phyloP scores from a whole-genome alignment of 169 alveolate genomes.

The Cryptosporidium ryanae region DNA sequence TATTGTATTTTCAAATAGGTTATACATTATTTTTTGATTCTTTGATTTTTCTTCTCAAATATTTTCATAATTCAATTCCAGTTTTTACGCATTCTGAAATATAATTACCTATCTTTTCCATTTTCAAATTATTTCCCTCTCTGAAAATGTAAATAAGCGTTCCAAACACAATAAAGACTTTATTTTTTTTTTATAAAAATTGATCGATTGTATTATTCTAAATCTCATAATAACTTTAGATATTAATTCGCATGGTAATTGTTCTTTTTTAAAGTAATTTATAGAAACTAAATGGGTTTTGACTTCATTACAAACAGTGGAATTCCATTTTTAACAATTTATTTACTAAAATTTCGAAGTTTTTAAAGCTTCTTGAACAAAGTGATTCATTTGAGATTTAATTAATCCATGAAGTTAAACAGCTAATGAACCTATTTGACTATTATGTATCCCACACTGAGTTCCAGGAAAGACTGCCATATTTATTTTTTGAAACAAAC shows the following conservation, averaged over 20 bases:
- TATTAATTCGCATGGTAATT: constrained; percentile 18
- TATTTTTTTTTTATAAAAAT: background rate
- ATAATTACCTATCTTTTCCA: constrained; percentile 20
- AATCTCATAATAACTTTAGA: background rate
- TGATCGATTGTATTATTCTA: constrained; percentile 12
- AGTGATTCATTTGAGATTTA: constrained; percentile 76
- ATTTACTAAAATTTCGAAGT: constrained; percentile 70
- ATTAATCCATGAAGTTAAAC: constrained; percentile 82
- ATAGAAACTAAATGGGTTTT: constrained; percentile 81
- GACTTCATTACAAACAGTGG: constrained; percentile 83
- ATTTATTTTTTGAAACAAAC: constrained; percentile 89
- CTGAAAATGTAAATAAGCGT: constrained; percentile 24
- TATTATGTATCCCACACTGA: constrained; percentile 97
- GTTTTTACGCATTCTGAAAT: constrained; percentile 16
- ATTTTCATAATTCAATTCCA: constrained; percentile 3
- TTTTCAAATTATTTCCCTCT: constrained; percentile 16
- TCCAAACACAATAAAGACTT: constrained; percentile 14
- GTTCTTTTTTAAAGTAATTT: constrained; percentile 70
- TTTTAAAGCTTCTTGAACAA: constrained; percentile 77
- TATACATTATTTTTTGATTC: background rate
- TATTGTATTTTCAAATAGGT: background rate
- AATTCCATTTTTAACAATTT: constrained; percentile 76
- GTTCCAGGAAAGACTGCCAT: constrained; percentile 96
- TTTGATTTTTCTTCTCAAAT: background rate
- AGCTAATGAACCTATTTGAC: constrained; percentile 82